Conservation (phyloP, 2,329 filamentous ascomycete genomes). For the Cadophora luteo-olivacea region DNA sequence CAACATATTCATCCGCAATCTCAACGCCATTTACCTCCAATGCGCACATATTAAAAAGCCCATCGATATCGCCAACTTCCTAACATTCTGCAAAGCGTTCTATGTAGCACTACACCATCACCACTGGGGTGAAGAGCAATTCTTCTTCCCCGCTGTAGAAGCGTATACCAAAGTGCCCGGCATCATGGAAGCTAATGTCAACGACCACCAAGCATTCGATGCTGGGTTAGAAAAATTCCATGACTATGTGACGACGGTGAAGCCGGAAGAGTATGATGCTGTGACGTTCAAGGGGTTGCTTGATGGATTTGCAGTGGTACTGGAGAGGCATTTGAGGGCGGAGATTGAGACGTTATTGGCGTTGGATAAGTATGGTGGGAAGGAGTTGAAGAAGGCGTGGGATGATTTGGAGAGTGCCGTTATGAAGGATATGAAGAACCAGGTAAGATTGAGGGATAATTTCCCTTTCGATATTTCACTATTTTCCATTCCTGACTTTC, state of each 20-base stretch:
- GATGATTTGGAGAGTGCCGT: constrained; percentile 22
- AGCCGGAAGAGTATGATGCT: constrained; percentile 43
- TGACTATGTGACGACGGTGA: constrained; percentile 42
- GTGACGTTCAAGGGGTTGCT: constrained; percentile 43
- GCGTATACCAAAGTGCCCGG: constrained; percentile 32
- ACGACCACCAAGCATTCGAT: constrained; percentile 22
- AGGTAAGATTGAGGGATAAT: constrained; percentile 7
- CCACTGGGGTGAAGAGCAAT: constrained; percentile 48
- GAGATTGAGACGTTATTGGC: constrained; percentile 49
- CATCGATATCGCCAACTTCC: constrained; percentile 45
- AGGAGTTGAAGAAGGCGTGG: constrained; percentile 26
- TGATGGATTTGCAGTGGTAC: constrained; percentile 45
- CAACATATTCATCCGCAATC: constrained; percentile 48
- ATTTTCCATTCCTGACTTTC: too few relatives aligned
- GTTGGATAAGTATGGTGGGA: constrained; percentile 42
- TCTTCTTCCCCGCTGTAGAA: constrained; percentile 50
- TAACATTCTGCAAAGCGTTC: constrained; percentile 22
- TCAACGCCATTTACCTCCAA: constrained; percentile 48
- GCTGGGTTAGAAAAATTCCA: constrained; percentile 11
- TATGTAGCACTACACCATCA: constrained; percentile 46
- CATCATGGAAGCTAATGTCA: constrained; percentile 19
- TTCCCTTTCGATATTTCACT: background rate
- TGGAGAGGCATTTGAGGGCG: constrained; percentile 47
- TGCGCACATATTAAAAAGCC: constrained; percentile 46
- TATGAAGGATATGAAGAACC: constrained; percentile 13